These are phyloP conservation scores for Pulicaria dysenterica DNA, from an alignment of 129 eudicot genomes.

Conservation along the genomic window DNA sequence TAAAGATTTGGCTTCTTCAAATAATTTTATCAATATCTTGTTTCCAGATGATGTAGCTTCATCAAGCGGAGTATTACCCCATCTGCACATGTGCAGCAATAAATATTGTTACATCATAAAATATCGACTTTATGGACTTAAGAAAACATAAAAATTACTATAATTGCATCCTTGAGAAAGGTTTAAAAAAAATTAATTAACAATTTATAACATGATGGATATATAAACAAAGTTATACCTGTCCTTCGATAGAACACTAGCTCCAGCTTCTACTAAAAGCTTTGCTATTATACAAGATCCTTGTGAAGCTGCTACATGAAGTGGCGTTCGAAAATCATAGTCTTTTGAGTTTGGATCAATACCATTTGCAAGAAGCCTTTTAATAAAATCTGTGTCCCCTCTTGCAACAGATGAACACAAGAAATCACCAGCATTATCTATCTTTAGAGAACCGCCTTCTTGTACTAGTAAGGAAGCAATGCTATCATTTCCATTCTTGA, in stretches of 20 bases:
- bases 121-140: neutral
- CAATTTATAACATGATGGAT: slow-evolving; percentile 1
- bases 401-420: slow-evolving; percentile 68
- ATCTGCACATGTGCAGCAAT: slow-evolving; percentile 48
- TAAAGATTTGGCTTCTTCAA: slow-evolving; percentile 66
- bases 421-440: slow-evolving; percentile 63
- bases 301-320: slow-evolving; percentile 85
- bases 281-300: slow-evolving; percentile 78
- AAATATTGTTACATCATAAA: neutral
- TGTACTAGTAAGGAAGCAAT: slow-evolving; percentile 65
- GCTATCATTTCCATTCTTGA: slow-evolving; percentile 66
- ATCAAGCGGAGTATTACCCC: slow-evolving; percentile 90
- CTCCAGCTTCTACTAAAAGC: slow-evolving; percentile 80
- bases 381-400: slow-evolving; percentile 75
- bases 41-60: slow-evolving; percentile 74
- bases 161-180: neutral
- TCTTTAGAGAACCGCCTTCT: slow-evolving; percentile 56
- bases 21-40: slow-evolving; percentile 54
- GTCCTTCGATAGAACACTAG: slow-evolving; percentile 79
- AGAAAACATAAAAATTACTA: neutral
- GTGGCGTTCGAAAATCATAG: slow-evolving; percentile 84
- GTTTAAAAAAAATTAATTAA: neutral
- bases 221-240: slow-evolving; percentile 44
- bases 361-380: slow-evolving; percentile 59
- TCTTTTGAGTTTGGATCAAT: slow-evolving; percentile 80